phyloP scores from a whole-genome alignment of 176 grass and related monocot species.

The Pharus latifolius region DNA sequence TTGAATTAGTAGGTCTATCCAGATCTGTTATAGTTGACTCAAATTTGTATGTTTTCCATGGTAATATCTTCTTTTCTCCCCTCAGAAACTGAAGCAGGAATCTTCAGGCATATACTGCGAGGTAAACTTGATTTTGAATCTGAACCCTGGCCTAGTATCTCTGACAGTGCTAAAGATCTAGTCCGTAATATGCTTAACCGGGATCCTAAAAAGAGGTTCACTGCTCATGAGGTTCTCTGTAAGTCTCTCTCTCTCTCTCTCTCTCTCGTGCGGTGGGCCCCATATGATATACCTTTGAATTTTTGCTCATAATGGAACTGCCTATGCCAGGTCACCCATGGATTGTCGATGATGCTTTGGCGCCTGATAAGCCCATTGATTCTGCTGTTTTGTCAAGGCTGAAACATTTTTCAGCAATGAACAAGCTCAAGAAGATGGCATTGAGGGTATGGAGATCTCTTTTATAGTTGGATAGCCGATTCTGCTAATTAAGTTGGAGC shows the following conservation, averaged over 20 bases:
- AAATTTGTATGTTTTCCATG: constrained; percentile 6
- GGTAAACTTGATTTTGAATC: constrained; percentile 95
- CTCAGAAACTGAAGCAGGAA: constrained; percentile 95
- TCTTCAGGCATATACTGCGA: constrained; percentile 95
- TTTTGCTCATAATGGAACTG: constrained; percentile 2
- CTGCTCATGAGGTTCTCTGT: constrained; percentile 96
- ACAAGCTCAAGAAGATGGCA: constrained; percentile 99
- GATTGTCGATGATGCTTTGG: constrained; percentile 93
- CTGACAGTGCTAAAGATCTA: constrained; percentile 89
- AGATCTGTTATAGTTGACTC: background rate
- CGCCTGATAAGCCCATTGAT: constrained; percentile 95
- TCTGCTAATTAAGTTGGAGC: no score
- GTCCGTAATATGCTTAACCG: constrained; percentile 85
- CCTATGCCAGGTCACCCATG: constrained; percentile 76
- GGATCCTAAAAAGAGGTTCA: constrained; percentile 69
- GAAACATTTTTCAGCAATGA: constrained; percentile 98
- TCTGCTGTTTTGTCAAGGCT: constrained; percentile 96
- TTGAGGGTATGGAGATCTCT: constrained; percentile 51
- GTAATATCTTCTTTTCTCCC: constrained; percentile 18
- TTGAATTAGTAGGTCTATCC: background rate
- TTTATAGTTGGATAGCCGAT: background rate
- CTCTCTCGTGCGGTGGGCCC: background rate
- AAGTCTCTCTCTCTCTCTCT: constrained; percentile 24
- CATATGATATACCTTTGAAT: background rate
- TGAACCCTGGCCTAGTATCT: constrained; percentile 92